Percentiles rank a stretch among this genome's conserved stretches.
These are phyloP conservation scores for Aurifilum marmelostoma DNA, from an alignment of 2,329 filamentous ascomycete species.

Conservation along the genomic window DNA sequence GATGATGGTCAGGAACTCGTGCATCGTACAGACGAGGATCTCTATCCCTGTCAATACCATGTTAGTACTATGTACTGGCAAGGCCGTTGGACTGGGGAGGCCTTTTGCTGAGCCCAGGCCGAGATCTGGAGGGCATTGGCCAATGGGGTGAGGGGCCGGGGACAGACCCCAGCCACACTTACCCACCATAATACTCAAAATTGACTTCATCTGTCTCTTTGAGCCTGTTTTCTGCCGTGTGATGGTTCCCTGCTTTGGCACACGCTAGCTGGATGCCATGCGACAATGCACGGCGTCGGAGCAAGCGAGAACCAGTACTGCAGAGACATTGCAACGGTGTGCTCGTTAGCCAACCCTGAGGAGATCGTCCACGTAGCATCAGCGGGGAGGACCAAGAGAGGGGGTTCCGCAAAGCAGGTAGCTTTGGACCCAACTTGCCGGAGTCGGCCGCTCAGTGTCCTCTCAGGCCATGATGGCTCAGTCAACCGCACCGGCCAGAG, in stretches of 20 bases:
- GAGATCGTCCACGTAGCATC: slow-evolving; percentile 22
- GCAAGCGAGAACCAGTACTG: slow-evolving; percentile 3
- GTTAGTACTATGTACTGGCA: background rate
- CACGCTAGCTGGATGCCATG: slow-evolving; percentile 18
- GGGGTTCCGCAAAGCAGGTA: background rate
- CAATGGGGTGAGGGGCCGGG: slow-evolving; percentile 17
- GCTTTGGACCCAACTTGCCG: slow-evolving; percentile 1
- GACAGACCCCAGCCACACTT: slow-evolving; percentile 25
- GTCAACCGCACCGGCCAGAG: slow-evolving; percentile 3
- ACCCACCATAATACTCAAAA: slow-evolving; percentile 24
- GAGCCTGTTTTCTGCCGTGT: slow-evolving; percentile 21
- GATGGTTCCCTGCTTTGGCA: slow-evolving; percentile 23
- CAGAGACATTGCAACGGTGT: slow-evolving; percentile 6
- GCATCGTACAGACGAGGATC: slow-evolving; percentile 1
- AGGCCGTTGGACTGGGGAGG: slow-evolving; percentile 1
- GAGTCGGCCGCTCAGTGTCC: background rate
- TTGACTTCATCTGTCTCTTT: slow-evolving; percentile 29
- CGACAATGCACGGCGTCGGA: slow-evolving; percentile 9
- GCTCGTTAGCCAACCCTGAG: slow-evolving; percentile 3
- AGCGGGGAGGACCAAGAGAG: background rate
- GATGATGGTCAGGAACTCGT: background rate
- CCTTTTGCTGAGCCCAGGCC: slow-evolving; percentile 18
- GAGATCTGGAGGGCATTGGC: slow-evolving; percentile 18
- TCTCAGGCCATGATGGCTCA: background rate
- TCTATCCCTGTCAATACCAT: slow-evolving; percentile 11